These are phyloP conservation scores for Ophiostoma himal-ulmi DNA, from an alignment of 2,329 filamentous ascomycete genomes.

Conservation along the genomic window DNA sequence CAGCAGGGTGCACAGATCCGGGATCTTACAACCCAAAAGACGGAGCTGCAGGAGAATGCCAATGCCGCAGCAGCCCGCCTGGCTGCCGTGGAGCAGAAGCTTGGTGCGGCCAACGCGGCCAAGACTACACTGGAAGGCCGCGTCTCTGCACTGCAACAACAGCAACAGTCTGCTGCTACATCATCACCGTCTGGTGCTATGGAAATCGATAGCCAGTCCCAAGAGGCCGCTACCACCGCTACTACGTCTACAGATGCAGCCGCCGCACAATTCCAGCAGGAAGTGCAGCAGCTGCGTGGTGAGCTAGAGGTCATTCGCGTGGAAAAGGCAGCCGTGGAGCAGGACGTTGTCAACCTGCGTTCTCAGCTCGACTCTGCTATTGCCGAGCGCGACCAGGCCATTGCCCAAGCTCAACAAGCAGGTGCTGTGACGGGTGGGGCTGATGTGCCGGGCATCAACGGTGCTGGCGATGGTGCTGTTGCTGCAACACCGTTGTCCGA, in stretches of 20 bases:
- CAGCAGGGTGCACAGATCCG: conserved; percentile 48
- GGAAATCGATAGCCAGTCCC: conserved; percentile 17
- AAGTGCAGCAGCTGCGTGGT: conserved; percentile 46
- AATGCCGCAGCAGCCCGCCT: conserved; percentile 41
- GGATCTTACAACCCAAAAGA: conserved; percentile 50
- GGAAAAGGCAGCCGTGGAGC: conserved; percentile 64
- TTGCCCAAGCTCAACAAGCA: conserved; percentile 36
- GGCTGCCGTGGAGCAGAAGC: conserved; percentile 43
- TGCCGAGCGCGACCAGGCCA: conserved; percentile 58
- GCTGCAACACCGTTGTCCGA: conserved; percentile 40
- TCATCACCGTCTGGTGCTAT: conserved; percentile 19
- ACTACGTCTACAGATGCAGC: conserved; percentile 31
- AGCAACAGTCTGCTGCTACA: conserved; percentile 30
- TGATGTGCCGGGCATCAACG: conserved; percentile 22
- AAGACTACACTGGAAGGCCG: conserved; percentile 29
- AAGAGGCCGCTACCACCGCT: background rate
- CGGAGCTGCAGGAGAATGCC: conserved; percentile 47
- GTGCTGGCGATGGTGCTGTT: conserved; percentile 16
- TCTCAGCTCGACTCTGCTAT: conserved; percentile 57
- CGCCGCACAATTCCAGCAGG: conserved; percentile 40
- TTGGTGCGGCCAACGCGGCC: conserved; percentile 44
- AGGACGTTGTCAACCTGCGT: conserved; percentile 51
- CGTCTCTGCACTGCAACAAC: conserved; percentile 4
- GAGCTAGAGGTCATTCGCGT: conserved; percentile 60
- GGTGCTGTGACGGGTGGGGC: conserved; percentile 27